A percentile compares a stretch with the other conserved stretches of the same genome.
Evolutionary conservation across 345 rosid species (phyloP).

Genomic region (Salix koriyanagi): DNA sequence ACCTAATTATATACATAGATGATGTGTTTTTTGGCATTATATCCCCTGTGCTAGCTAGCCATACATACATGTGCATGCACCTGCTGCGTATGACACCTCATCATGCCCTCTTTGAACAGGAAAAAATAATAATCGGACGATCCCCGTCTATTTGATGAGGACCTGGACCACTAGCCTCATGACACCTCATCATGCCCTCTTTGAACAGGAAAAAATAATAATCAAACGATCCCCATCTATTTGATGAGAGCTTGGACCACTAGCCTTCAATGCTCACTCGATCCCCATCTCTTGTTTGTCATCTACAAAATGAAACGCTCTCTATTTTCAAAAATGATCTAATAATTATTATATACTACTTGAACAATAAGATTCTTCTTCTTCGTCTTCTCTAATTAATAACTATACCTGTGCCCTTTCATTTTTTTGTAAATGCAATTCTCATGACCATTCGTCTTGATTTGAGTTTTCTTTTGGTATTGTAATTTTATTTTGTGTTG

Average conservation of each 20-base stretch:
- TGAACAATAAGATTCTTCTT: background rate
- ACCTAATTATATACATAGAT: too few relatives aligned
- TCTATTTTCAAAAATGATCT: slow-evolving; percentile 12
- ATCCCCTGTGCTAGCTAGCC: background rate
- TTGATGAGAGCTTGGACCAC: slow-evolving; percentile 37
- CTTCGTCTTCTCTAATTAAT: background rate
- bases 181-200: slow-evolving; percentile 17
- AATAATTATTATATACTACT: background rate
- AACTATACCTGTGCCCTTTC: background rate
- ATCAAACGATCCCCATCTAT: background rate
- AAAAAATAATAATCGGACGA: background rate
- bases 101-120: slow-evolving; percentile 15
- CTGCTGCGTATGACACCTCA: background rate
- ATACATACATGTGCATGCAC: background rate
- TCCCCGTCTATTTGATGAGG: slow-evolving; percentile 12
- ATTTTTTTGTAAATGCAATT: background rate
- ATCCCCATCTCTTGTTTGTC: slow-evolving; percentile 32
- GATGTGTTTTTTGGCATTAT: background rate
- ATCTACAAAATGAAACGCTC: slow-evolving; percentile 40
- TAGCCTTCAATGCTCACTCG: slow-evolving; percentile 18
- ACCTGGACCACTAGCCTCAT: slow-evolving; percentile 24
- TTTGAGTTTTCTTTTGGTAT: too few relatives aligned
- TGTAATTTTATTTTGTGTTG: too few relatives aligned
- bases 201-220: background rate
- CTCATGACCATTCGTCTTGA: background rate